Evolutionary conservation across 805 yeast genomes (phyloP), one percentile per base, ranked within the genome.

Genomic region (Metschnikowia anglica): DNA sequence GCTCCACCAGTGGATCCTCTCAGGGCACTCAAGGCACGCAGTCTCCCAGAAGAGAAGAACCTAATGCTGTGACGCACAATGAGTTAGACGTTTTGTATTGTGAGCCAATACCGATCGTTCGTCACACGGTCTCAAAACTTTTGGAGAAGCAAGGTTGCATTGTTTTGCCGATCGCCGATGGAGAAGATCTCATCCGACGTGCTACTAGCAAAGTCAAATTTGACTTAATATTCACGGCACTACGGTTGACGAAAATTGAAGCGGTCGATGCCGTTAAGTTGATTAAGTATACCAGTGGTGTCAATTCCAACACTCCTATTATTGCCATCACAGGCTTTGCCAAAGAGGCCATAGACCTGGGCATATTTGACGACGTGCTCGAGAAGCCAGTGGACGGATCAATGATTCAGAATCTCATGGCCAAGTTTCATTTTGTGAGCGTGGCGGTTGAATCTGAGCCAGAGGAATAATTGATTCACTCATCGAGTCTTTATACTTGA

Each of bases 171-270:
- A 85, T 87, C 5, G 70, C 81, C 0, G 81, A 81, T 45, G 96
- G 95, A 1, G 91, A 88, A 47, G 97, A 89, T 47, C 70, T 89
- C 46, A 77, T 89, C 11, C 73, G 93, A 46, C 68, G 93, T 43
- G 88, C 88, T 5, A 85, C 95, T 0, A 85, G 95, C 27, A 83
- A 82, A 39, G 85, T 88, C 15, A 83, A 80, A 57, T 91, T 88
- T 67, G 97, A 90, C 63, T 52, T 89, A 30, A 88, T 90, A 21
- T 71, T 90, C 46, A 81, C 93, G 0, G 93, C 91, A 2, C 70
- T 85, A 41, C 78, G 78, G 51, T 66, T 85, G 17, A 78, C 85
- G 12, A 82, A 81, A 46, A 68, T 85, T 21, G 85, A 80, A 48
- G 84, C 87, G 1, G 65, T 80, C 5, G 96, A 89, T 66, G 82